Conservation (phyloP, 768 basidiomycete genomes). For the Pulveroboletus ravenelii region DNA sequence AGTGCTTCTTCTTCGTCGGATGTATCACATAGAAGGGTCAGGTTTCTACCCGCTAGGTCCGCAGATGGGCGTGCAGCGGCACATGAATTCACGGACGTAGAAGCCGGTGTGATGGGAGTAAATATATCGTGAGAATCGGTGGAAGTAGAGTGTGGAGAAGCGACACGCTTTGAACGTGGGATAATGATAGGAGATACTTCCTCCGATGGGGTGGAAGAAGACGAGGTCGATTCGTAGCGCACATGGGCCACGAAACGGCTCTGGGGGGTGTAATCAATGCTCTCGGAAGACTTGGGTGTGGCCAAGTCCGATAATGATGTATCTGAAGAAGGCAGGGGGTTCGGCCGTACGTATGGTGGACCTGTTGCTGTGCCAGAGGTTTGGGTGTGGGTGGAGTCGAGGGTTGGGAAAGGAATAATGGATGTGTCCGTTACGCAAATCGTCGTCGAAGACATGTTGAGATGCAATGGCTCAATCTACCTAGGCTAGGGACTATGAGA, state of each 20-base stretch:
- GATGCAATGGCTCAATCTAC: background rate
- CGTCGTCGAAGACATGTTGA: slow-evolving; percentile 21
- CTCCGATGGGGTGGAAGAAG: slow-evolving; percentile 36
- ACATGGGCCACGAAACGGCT: slow-evolving; percentile 1
- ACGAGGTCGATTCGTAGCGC: slow-evolving; percentile 32
- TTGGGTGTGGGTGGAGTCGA: slow-evolving; percentile 25
- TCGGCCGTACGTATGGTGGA: slow-evolving; percentile 44
- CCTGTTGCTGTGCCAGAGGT: slow-evolving; percentile 51
- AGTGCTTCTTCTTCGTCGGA: slow-evolving; percentile 30
- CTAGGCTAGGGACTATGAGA: background rate
- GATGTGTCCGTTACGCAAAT: slow-evolving; percentile 22
- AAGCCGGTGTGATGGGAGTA: slow-evolving; percentile 41
- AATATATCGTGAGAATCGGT: slow-evolving; percentile 24
- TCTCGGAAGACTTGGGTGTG: slow-evolving; percentile 2
- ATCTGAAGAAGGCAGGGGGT: slow-evolving; percentile 11
- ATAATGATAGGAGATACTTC: slow-evolving; percentile 32
- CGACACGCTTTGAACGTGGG: slow-evolving; percentile 36
- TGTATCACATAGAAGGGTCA: slow-evolving; percentile 19
- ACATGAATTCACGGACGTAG: slow-evolving; percentile 28
- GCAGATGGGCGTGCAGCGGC: slow-evolving; percentile 4
- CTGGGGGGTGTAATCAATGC: slow-evolving; percentile 2
- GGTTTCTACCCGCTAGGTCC: slow-evolving; percentile 14
- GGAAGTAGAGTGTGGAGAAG: slow-evolving; percentile 24
- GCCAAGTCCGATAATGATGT: slow-evolving; percentile 9
- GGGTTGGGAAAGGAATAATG: slow-evolving; percentile 25